A percentile compares a stretch with the other conserved stretches of the same genome.
Evolutionary conservation across 164 flowering plant genomes (phyloP).

Genomic region (Chimonanthus praecox): DNA sequence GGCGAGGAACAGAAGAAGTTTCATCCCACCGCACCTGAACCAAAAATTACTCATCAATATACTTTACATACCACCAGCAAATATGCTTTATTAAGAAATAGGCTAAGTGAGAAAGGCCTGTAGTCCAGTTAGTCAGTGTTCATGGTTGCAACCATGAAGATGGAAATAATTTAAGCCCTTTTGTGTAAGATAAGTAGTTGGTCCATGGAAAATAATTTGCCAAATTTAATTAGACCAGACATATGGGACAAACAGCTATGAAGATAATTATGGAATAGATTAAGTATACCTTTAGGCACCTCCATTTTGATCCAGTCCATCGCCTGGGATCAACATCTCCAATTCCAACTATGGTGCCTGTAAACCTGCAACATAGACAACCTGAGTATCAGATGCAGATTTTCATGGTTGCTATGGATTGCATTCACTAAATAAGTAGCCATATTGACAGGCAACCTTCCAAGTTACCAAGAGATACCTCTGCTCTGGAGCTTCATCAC

Average conservation of each 20-base stretch:
- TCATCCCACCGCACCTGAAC: conserved; percentile 95
- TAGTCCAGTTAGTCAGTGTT: too few relatives aligned
- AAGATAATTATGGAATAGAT: not conserved
- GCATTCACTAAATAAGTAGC: not conserved
- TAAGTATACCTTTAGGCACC: conserved; percentile 71
- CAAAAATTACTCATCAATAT: not conserved
- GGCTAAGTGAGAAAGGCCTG: too few relatives aligned
- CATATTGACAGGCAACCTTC: too few relatives aligned
- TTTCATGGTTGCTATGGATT: not conserved
- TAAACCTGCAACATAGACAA: conserved; percentile 41
- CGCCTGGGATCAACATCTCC: conserved; percentile 73
- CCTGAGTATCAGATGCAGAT: not conserved
- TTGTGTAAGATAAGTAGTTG: too few relatives aligned
- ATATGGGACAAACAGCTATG: not conserved
- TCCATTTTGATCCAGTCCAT: conserved; percentile 88
- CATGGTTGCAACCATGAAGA: not conserved
- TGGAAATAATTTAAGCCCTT: too few relatives aligned
- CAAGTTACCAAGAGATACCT: conserved; percentile 39
- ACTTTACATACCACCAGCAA: not conserved
- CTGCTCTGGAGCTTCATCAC: conserved; percentile 99
- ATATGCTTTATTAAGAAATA: not conserved
- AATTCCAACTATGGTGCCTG: conserved; percentile 85
- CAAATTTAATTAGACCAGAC: not conserved
- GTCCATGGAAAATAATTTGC: not conserved
- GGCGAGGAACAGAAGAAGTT: conserved; percentile 68